A percentile compares a stretch with the other conserved stretches of the same genome.
These are phyloP conservation scores for Wallacemonas sp. DNA, from an alignment of 208 protist species.

Conservation along the genomic window DNA sequence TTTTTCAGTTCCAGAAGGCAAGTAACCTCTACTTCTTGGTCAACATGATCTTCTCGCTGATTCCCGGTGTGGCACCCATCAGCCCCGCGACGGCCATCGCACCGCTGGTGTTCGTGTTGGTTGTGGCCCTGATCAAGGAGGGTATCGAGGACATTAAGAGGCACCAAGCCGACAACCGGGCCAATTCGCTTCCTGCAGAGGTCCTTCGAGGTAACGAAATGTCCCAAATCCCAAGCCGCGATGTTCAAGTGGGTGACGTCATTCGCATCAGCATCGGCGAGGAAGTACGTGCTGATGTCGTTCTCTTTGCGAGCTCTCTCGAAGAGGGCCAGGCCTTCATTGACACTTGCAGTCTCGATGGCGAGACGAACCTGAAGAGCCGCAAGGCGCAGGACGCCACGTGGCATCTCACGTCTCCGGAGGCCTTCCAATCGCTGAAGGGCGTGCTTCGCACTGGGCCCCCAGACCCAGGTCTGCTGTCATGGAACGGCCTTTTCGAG, in stretches of 20 bases:
- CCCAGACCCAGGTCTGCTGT: slow-evolving; percentile 72
- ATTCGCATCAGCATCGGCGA: slow-evolving; percentile 77
- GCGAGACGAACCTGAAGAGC: slow-evolving; percentile 88
- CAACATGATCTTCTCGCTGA: slow-evolving; percentile 89
- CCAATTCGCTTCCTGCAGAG: slow-evolving; percentile 69
- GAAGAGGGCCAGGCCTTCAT: slow-evolving; percentile 88
- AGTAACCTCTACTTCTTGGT: slow-evolving; percentile 97
- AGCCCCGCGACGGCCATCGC: slow-evolving; percentile 87
- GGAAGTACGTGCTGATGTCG: slow-evolving; percentile 86
- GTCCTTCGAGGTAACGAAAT: slow-evolving; percentile 57
- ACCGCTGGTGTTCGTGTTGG: slow-evolving; percentile 91
- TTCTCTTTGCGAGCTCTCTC: slow-evolving; percentile 73
- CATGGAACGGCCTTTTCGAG: slow-evolving; percentile 74
- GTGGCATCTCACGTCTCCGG: slow-evolving; percentile 40
- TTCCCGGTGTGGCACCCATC: slow-evolving; percentile 90
- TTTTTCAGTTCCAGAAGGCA: slow-evolving; percentile 92
- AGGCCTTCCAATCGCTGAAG: slow-evolving; percentile 22
- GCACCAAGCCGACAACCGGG: slow-evolving; percentile 71
- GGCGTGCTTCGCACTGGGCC: slow-evolving; percentile 55
- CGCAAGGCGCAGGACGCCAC: slow-evolving; percentile 75
- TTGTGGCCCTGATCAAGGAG: slow-evolving; percentile 90
- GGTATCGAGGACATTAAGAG: slow-evolving; percentile 88
- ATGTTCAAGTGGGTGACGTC: slow-evolving; percentile 82
- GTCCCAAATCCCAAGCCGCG: slow-evolving; percentile 44
- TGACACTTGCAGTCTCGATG: slow-evolving; percentile 93